Percentiles rank a stretch among this genome's conserved stretches.
Evolutionary conservation across 306 rosid species (phyloP).

Genomic region (Acacia confusa): DNA sequence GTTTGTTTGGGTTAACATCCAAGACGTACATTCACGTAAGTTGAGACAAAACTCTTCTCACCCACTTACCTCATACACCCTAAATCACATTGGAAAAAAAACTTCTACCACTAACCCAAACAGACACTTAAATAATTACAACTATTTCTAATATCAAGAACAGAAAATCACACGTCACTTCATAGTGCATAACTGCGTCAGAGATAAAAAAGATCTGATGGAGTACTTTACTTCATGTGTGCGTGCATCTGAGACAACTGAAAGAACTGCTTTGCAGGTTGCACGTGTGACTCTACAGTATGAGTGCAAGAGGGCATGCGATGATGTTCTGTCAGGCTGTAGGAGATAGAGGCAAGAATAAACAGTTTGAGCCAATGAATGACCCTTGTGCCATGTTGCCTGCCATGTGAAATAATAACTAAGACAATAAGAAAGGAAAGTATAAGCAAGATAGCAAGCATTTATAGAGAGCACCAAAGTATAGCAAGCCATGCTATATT

Average conservation of each 20-base stretch:
- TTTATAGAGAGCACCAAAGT: no score
- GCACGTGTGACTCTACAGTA: constrained; percentile 80
- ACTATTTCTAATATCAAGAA: constrained; percentile 3
- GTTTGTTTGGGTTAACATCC: no score
- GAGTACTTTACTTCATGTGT: constrained; percentile 99
- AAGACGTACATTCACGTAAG: no score
- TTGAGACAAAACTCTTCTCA: no score
- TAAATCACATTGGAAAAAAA: no score
- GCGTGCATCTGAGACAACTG: constrained; percentile 87
- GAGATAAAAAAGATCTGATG: constrained; percentile 47
- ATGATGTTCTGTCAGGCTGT: constrained; percentile 80
- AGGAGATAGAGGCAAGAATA: constrained; percentile 96
- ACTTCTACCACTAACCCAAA: no score
- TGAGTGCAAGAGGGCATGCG: constrained; percentile 82
- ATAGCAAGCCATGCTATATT: no score
- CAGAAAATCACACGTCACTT: neutral
- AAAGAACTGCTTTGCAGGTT: constrained; percentile 83
- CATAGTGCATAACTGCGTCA: neutral
- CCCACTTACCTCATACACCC: no score
- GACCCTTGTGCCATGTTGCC: constrained; percentile 99
- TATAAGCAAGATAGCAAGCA: neutral
- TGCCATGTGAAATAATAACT: constrained; percentile 49
- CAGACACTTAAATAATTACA: neutral
- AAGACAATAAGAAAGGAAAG: constrained; percentile 35
- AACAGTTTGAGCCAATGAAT: constrained; percentile 95